Conservation (phyloP, 2,329 filamentous ascomycete species). For the Fusarium piperis region DNA sequence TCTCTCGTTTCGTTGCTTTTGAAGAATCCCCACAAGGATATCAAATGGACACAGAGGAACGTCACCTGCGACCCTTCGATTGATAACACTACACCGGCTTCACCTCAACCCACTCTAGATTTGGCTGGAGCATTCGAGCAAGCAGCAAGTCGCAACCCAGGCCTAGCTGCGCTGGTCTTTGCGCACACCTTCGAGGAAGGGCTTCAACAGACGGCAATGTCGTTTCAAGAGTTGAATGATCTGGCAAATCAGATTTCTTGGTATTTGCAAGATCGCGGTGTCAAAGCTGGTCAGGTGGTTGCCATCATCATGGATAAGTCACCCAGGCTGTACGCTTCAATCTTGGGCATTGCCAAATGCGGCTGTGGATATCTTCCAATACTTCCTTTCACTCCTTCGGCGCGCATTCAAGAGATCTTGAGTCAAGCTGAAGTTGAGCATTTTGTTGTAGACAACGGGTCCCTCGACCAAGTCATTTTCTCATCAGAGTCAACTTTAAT, state of each 20-base stretch:
- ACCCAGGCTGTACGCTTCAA: slow-evolving; percentile 73
- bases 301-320: slow-evolving; percentile 84
- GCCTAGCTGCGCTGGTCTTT: slow-evolving; percentile 72
- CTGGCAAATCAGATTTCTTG: slow-evolving; percentile 71
- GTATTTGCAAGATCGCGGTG: slow-evolving; percentile 59
- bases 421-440: slow-evolving; percentile 62
- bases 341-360: slow-evolving; percentile 78
- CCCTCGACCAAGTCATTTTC: slow-evolving; percentile 22
- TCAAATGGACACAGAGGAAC: slow-evolving; percentile 20
- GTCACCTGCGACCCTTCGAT: slow-evolving; percentile 56
- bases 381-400: slow-evolving; percentile 73
- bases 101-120: slow-evolving; percentile 51
- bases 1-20: slow-evolving; percentile 52
- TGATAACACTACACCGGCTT: slow-evolving; percentile 54
- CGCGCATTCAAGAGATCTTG: slow-evolving; percentile 70
- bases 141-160: slow-evolving; percentile 58
- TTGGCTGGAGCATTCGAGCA: slow-evolving; percentile 65
- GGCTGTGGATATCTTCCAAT: slow-evolving; percentile 85
- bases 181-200: slow-evolving; percentile 49
- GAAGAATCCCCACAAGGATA: slow-evolving; percentile 31
- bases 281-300: slow-evolving; percentile 66
- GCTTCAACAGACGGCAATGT: slow-evolving; percentile 56
- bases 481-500: slow-evolving; percentile 40
- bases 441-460: slow-evolving; percentile 54
- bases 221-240: slow-evolving; percentile 72